phyloP scores from a whole-genome alignment of 2,329 filamentous ascomycete species.

The Aspergillus luchuensis region DNA sequence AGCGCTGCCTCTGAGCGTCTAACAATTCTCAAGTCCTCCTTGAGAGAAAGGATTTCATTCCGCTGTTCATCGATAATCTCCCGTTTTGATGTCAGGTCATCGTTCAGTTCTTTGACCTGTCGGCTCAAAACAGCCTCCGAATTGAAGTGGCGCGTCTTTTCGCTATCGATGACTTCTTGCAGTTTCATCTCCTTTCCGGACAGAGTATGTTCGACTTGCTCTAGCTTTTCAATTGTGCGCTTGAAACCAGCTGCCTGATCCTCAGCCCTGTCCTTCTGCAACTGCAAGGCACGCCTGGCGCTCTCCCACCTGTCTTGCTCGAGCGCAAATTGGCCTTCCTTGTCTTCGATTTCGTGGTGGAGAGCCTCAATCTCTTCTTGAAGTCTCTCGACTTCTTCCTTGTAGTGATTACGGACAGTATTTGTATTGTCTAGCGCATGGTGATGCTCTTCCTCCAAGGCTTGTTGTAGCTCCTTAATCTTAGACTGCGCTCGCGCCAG shows the following conservation, averaged over 20 bases:
- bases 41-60: constrained; percentile 65
- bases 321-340: constrained; percentile 69
- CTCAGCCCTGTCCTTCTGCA: constrained; percentile 67
- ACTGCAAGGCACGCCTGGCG: constrained; percentile 64
- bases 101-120: constrained; percentile 74
- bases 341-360: constrained; percentile 67
- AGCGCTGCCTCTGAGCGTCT: constrained; percentile 65
- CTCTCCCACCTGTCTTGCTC: constrained; percentile 74
- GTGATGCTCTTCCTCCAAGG: constrained; percentile 57
- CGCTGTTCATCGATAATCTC: constrained; percentile 66
- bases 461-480: constrained; percentile 52
- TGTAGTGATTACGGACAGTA: constrained; percentile 58
- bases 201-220: constrained; percentile 66
- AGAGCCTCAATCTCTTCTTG: constrained; percentile 61
- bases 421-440: constrained; percentile 63
- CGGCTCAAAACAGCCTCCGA: constrained; percentile 70
- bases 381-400: constrained; percentile 57
- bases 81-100: constrained; percentile 69
- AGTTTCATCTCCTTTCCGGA: constrained; percentile 69
- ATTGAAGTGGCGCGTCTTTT: constrained; percentile 69
- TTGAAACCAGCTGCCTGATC: constrained; percentile 69
- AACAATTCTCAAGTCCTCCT: constrained; percentile 70
- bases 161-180: constrained; percentile 68
- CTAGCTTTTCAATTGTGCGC: constrained; percentile 69
- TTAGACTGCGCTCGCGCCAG: constrained; percentile 51